Percentiles rank a stretch among this genome's conserved stretches.
phyloP scores from a whole-genome alignment of 2,329 filamentous ascomycete genomes.

The Aspergillus bombycis region DNA sequence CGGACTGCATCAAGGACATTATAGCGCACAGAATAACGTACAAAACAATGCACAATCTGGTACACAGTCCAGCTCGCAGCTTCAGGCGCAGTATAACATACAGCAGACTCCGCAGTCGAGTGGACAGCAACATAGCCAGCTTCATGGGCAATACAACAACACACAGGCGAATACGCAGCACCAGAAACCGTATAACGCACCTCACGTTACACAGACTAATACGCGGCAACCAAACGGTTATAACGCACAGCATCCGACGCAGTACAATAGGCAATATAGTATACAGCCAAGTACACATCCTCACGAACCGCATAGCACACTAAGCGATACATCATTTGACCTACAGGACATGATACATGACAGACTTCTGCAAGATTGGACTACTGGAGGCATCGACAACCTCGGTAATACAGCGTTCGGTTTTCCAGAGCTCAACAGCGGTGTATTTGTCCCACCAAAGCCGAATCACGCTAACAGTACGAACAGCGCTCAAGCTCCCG shows the following conservation, averaged over 20 bases:
- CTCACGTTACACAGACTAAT: background rate
- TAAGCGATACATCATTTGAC: background rate
- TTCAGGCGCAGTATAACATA: background rate
- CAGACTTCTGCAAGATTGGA: background rate
- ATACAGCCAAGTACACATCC: background rate
- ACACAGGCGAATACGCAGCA: background rate
- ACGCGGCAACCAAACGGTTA: background rate
- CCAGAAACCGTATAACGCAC: background rate
- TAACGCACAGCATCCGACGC: background rate
- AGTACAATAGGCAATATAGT: background rate
- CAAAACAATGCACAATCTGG: background rate
- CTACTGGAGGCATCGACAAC: background rate
- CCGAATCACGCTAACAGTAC: background rate
- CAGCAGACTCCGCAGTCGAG: background rate
- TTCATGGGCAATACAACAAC: background rate
- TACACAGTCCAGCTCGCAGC: background rate
- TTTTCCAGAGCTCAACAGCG: background rate
- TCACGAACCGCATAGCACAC: background rate
- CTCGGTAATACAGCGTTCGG: background rate
- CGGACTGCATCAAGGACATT: background rate
- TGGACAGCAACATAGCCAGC: background rate
- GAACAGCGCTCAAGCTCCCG: background rate
- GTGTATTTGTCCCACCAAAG: background rate
- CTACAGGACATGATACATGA: background rate
- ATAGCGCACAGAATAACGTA: background rate